These are phyloP conservation scores for Populus tremula DNA, from an alignment of 345 rosid species.

Conservation along the genomic window DNA sequence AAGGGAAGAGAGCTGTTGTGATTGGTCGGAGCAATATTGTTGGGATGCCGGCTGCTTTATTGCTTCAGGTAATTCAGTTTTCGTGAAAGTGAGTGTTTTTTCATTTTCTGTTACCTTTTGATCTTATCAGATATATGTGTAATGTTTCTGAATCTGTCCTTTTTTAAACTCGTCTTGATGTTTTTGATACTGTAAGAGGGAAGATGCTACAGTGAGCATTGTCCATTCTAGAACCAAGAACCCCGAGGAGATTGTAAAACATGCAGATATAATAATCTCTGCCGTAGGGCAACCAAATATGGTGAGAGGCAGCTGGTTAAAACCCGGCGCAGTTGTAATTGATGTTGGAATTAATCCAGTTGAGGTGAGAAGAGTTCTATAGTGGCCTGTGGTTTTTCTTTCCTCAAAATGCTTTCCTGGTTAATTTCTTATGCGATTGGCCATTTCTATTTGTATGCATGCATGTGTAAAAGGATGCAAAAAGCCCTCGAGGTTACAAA, in stretches of 20 bases:
- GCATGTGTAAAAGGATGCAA: conserved; percentile 44
- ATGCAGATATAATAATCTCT: conserved; percentile 76
- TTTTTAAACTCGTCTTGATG: neutral
- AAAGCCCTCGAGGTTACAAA: conserved; percentile 57
- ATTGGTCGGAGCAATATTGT: conserved; percentile 93
- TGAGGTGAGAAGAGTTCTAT: conserved; percentile 42
- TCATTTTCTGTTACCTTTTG: too few relatives aligned
- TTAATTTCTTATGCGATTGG: conserved; percentile 4
- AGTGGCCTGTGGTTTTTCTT: neutral
- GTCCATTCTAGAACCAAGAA: conserved; percentile 77
- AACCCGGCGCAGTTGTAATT: conserved; percentile 81
- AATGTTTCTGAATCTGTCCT: neutral
- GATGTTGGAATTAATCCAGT: conserved; percentile 90
- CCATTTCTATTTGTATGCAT: conserved; percentile 5
- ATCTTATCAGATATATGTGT: too few relatives aligned
- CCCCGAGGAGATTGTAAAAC: conserved; percentile 63
- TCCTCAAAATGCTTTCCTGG: neutral
- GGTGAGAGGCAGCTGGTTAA: conserved; percentile 85
- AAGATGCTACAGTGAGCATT: conserved; percentile 74
- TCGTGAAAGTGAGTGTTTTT: neutral
- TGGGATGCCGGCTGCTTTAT: conserved; percentile 87
- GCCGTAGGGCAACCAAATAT: conserved; percentile 81
- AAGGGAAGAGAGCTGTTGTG: conserved; percentile 83
- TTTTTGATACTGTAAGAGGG: conserved; percentile 46
- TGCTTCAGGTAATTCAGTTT: conserved; percentile 57